Conservation (phyloP, 2,329 filamentous ascomycete genomes). For the Parascedosporium putredinis region DNA sequence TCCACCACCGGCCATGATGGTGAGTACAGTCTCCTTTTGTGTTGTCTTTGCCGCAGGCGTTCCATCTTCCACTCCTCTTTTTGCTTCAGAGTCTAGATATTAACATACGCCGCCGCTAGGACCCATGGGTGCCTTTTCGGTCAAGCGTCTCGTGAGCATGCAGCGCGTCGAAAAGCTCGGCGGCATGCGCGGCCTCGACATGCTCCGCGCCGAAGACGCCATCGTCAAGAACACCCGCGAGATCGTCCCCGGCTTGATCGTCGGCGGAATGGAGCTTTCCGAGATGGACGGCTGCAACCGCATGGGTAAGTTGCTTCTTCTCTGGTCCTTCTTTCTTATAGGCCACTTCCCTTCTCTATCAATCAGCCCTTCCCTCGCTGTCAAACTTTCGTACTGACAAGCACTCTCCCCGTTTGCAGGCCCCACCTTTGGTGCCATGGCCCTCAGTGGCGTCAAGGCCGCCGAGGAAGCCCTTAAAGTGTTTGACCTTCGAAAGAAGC, state of each 20-base stretch:
- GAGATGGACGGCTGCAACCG: conserved; percentile 86
- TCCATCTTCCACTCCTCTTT: too few relatives aligned
- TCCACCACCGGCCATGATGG: conserved; percentile 84
- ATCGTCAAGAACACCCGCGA: conserved; percentile 89
- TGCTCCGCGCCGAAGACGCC: conserved; percentile 83
- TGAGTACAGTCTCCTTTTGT: conserved; percentile 16
- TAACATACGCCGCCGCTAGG: conserved; percentile 16
- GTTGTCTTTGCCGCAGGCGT: too few relatives aligned
- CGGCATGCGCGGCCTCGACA: conserved; percentile 88
- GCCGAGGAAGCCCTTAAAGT: conserved; percentile 75
- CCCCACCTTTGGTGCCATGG: conserved; percentile 85
- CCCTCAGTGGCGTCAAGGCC: conserved; percentile 76
- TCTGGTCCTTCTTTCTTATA: conserved; percentile 35
- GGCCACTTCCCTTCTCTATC: not conserved
- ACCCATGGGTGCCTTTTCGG: conserved; percentile 82
- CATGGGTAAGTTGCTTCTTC: conserved; percentile 51
- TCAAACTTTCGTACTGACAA: too few relatives aligned
- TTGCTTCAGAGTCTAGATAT: not conserved
- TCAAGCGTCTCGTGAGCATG: conserved; percentile 88
- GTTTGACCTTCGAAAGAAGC: conserved; percentile 65
- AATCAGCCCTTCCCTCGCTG: not conserved
- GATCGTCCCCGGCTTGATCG: conserved; percentile 76
- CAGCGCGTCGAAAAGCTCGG: conserved; percentile 70
- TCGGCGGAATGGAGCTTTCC: conserved; percentile 90
- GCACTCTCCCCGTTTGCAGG: too few relatives aligned